Evolutionary conservation across 345 rosid species (phyloP).

Genomic region (Eucalyptus guilfoylei): DNA sequence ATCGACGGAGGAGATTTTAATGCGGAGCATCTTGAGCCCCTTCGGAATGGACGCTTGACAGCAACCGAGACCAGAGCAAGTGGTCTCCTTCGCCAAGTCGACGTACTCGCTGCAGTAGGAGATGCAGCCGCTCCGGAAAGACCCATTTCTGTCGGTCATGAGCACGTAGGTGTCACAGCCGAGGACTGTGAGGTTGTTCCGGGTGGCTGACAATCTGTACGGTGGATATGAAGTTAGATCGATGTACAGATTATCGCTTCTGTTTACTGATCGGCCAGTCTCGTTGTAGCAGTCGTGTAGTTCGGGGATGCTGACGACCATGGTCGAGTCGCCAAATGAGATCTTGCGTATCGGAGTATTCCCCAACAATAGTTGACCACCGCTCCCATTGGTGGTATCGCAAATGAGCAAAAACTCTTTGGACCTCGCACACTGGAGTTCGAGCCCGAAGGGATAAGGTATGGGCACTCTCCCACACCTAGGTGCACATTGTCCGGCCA

Average conservation of each 20-base stretch:
- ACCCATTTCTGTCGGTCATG: fast-evolving
- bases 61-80: no score
- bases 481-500: fast-evolving
- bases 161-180: no score
- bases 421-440: neutral
- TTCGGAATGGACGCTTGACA: no score
- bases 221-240: no score
- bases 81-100: no score
- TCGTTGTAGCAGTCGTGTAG: fast-evolving
- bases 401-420: fast-evolving
- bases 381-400: fast-evolving
- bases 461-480: neutral
- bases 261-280: fast-evolving
- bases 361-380: neutral
- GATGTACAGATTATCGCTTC: fast-evolving
- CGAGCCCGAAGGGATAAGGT: neutral
- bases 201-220: no score
- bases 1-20: no score
- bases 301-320: neutral
- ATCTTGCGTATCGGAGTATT: neutral
- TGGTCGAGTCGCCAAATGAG: neutral
- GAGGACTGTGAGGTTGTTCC: no score
- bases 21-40: no score
- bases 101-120: no score
- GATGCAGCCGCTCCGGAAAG: no score